phyloP scores from a whole-genome alignment of 305 asterid species.

The Solanum hybrid region DNA sequence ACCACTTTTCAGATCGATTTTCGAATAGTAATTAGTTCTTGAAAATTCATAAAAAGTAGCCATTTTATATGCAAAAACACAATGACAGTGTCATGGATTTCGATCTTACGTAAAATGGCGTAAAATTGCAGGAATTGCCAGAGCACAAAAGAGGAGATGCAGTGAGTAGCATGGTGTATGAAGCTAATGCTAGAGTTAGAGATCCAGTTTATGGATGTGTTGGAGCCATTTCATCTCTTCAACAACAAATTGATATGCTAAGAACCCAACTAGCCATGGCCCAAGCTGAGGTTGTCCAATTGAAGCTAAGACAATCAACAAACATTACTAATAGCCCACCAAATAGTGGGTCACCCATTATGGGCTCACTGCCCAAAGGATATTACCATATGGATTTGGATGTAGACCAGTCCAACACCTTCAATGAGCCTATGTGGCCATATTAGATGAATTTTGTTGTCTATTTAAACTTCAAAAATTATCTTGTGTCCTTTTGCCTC shows the following conservation, averaged over 20 bases:
- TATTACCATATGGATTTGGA: conserved; percentile 5
- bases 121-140: conserved; percentile 16
- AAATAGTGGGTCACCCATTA: conserved; percentile 2
- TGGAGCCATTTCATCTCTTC: conserved; percentile 15
- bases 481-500: background rate
- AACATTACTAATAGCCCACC: background rate
- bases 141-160: conserved; percentile 17
- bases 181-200: conserved; percentile 16
- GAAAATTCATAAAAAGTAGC: background rate
- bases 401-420: background rate
- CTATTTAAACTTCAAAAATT: background rate
- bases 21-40: background rate
- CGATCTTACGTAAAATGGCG: background rate
- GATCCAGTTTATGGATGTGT: conserved; percentile 17
- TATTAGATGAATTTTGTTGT: background rate
- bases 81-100: background rate
- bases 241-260: conserved; percentile 16
- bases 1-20: background rate
- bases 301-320: conserved; percentile 3
- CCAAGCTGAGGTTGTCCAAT: conserved; percentile 18
- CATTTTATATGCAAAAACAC: background rate
- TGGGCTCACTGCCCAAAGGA: background rate
- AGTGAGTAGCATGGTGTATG: conserved; percentile 19
- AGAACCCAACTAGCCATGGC: conserved; percentile 15
- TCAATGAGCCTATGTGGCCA: conserved; percentile 1